A percentile compares a stretch with the other conserved stretches of the same genome.
phyloP scores from a whole-genome alignment of 164 flowering plant species.

The Saururus chinensis region DNA sequence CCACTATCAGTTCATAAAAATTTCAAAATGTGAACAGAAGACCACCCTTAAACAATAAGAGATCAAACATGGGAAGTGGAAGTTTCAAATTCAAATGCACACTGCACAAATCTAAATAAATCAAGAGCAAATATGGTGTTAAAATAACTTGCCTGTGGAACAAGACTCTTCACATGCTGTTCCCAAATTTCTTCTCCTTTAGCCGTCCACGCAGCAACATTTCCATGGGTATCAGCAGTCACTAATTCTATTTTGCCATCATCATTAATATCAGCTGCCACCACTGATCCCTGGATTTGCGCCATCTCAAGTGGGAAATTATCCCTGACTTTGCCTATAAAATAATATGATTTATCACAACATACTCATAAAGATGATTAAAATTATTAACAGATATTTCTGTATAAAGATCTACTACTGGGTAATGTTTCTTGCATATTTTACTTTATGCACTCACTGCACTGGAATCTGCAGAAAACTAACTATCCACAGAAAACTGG shows the following conservation, averaged over 20 bases:
- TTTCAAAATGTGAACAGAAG: background rate
- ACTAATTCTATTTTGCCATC: constrained; percentile 95
- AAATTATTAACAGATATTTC: background rate
- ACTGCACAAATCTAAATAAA: background rate
- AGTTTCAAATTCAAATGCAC: background rate
- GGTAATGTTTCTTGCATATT: background rate
- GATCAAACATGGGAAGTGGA: no score
- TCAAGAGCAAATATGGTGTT: background rate
- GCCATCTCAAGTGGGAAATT: constrained; percentile 99
- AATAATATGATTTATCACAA: background rate
- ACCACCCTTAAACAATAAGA: no score
- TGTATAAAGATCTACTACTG: background rate
- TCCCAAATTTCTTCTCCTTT: constrained; percentile 92
- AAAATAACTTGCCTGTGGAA: constrained; percentile 65
- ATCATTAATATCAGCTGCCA: constrained; percentile 96
- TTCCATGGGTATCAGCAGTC: constrained; percentile 91
- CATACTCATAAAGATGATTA: no score
- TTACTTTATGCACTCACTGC: no score
- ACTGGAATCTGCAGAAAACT: no score
- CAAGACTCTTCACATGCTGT: constrained; percentile 76
- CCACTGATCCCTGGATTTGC: constrained; percentile 87
- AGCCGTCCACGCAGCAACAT: constrained; percentile 94
- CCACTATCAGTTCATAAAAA: background rate
- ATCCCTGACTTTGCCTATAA: constrained; percentile 72
- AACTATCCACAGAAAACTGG: no score